Evolutionary conservation across 805 yeast species (phyloP).

Genomic region (Metschnikowia drakensbergensis): DNA sequence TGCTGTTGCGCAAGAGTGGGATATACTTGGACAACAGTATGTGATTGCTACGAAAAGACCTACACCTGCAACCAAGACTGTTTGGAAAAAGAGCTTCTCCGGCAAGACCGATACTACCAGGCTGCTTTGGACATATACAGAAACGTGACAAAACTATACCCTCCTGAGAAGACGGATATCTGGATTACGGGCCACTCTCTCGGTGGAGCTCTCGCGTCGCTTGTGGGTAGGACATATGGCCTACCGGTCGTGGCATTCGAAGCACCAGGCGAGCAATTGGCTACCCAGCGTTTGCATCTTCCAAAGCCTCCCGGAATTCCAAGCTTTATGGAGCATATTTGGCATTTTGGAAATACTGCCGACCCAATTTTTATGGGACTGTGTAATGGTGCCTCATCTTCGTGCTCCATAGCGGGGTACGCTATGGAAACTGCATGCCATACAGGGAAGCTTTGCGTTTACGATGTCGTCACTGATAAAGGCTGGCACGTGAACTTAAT

Average conservation of each 20-base stretch:
- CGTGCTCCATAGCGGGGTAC: constrained; percentile 89
- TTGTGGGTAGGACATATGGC: constrained; percentile 86
- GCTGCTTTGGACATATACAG: constrained; percentile 74
- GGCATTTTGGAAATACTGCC: constrained; percentile 96
- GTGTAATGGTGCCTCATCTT: constrained; percentile 87
- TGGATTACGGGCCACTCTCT: constrained; percentile 96
- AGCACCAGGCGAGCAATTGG: constrained; percentile 88
- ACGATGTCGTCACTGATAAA: constrained; percentile 81
- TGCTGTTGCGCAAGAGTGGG: constrained; percentile 95
- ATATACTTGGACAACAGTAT: constrained; percentile 89
- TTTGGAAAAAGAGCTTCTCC: constrained; percentile 67
- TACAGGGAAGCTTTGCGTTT: constrained; percentile 80
- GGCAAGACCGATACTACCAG: constrained; percentile 77
- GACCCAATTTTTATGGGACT: constrained; percentile 97
- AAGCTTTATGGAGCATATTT: constrained; percentile 69
- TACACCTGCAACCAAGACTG: constrained; percentile 89
- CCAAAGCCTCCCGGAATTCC: constrained; percentile 94
- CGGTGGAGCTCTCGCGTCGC: constrained; percentile 81
- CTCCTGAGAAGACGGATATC: constrained; percentile 55
- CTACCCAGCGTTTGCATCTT: constrained; percentile 78
- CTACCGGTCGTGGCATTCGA: constrained; percentile 86
- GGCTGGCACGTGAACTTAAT: constrained; percentile 90
- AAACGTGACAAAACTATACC: constrained; percentile 64
- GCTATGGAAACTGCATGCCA: constrained; percentile 98
- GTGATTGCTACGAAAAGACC: constrained; percentile 83